Conservation (phyloP, 2,329 filamentous ascomycete genomes). For the Plectosphaerella plurivora region DNA sequence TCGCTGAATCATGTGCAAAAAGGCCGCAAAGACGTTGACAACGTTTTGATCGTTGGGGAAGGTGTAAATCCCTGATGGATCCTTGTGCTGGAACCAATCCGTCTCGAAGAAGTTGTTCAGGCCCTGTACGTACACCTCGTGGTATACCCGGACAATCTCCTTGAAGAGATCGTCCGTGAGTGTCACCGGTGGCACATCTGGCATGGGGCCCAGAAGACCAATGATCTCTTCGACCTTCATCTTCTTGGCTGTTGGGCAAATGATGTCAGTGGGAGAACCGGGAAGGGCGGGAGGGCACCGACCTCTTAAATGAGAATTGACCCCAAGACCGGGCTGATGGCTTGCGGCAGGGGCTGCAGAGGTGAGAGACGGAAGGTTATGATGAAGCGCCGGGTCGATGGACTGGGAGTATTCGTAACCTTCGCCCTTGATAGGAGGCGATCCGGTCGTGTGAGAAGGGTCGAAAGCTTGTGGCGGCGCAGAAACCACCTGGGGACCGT, state of each 20-base stretch:
- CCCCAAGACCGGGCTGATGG: conserved; percentile 21
- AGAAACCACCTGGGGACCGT: conserved; percentile 7
- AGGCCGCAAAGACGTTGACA: conserved; percentile 62
- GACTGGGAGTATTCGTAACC: conserved; percentile 53
- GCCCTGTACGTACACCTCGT: conserved; percentile 69
- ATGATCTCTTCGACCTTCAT: conserved; percentile 74
- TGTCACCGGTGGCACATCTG: conserved; percentile 41
- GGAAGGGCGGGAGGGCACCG: conserved; percentile 35
- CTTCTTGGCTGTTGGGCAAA: conserved; percentile 54
- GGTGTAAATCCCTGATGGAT: conserved; percentile 35
- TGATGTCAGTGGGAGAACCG: conserved; percentile 15
- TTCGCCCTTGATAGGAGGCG: conserved; percentile 30
- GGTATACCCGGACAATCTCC: conserved; percentile 68
- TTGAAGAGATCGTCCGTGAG: conserved; percentile 49
- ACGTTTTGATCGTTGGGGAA: conserved; percentile 50
- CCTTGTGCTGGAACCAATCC: conserved; percentile 66
- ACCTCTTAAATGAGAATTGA: conserved; percentile 44
- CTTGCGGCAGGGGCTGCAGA: conserved; percentile 22
- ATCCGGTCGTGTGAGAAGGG: conserved; percentile 21
- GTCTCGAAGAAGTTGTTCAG: conserved; percentile 78
- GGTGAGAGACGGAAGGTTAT: conserved; percentile 27
- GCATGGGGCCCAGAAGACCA: conserved; percentile 50
- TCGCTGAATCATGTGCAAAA: conserved; percentile 51
- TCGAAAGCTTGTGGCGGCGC: not conserved
- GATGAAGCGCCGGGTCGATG: conserved; percentile 61